Evolutionary conservation across 2,329 filamentous ascomycete genomes (phyloP).

Genomic region (Knoxdaviesia proteae): DNA sequence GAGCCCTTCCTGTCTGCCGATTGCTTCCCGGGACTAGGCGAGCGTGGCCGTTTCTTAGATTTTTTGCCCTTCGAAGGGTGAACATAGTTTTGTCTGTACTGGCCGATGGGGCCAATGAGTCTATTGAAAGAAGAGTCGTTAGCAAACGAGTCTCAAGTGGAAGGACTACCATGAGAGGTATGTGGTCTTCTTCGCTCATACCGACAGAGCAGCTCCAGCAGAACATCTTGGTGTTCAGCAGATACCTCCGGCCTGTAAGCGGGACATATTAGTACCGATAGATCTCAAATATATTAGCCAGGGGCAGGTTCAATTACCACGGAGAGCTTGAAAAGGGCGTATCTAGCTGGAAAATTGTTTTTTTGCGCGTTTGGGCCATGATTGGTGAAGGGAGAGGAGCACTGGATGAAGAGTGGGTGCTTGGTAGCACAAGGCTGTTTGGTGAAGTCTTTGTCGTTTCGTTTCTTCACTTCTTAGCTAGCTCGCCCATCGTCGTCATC

Average conservation of each 20-base stretch:
- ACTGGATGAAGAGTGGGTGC: too few relatives aligned
- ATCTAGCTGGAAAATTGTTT: slow-evolving; percentile 41
- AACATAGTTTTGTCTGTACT: slow-evolving; percentile 32
- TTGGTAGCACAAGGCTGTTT: too few relatives aligned
- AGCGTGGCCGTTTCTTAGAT: slow-evolving; percentile 20
- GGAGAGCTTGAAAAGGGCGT: slow-evolving; percentile 38
- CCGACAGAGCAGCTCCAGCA: slow-evolving; percentile 47
- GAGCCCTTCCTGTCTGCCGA: too few relatives aligned
- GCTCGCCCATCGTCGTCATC: too few relatives aligned
- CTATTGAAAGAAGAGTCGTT: slow-evolving; percentile 16
- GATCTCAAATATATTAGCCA: neutral
- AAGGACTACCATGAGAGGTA: neutral
- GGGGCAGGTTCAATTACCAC: slow-evolving; percentile 25
- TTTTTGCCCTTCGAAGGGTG: slow-evolving; percentile 41
- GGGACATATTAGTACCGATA: neutral
- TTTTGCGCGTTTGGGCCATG: slow-evolving; percentile 20
- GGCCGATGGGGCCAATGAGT: slow-evolving; percentile 40
- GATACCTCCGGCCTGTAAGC: slow-evolving; percentile 37
- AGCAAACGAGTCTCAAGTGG: slow-evolving; percentile 1
- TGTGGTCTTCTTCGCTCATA: slow-evolving; percentile 12
- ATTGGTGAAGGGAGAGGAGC: neutral
- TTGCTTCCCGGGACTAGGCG: slow-evolving; percentile 2
- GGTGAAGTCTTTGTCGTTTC: too few relatives aligned
- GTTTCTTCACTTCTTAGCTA: too few relatives aligned
- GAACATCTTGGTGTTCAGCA: slow-evolving; percentile 36